Base-by-base conservation (phyloP, 768 basidiomycete genomes). In the Fomitopsis serialis region DNA sequence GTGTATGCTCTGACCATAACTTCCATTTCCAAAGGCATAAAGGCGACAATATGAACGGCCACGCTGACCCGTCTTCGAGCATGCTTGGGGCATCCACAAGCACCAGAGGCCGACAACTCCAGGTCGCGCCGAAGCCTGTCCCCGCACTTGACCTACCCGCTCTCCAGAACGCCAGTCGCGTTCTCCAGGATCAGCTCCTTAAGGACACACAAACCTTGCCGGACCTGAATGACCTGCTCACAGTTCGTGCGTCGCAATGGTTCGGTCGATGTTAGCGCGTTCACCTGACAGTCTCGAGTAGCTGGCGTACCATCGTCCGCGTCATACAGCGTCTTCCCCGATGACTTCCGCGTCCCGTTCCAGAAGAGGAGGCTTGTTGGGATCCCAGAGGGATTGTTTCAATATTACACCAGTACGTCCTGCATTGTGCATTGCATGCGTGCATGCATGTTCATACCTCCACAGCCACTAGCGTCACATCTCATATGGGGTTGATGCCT, bases 401-500 rank as follows among this genome's bases (percentile, higher is more conserved):
- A 89, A 62, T 85, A 86, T 63, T 90, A 86, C 66, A 83, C 85
- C 60, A 82, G 89, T 88, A 48, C 49, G 57, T 52, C 29, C 37
- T n/a, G 22, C 22, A 4, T 7, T 19, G 37, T 23, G 37, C 13
- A 42, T 27, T 35, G 56, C 42, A 42, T n/a, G 24, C 37, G 21
- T 36, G 25, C 49, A 44, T 59, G 48, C 63, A 63, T 42, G 52
- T 42, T 53, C 56, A 40, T 58, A 35, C 40, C 32, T 17, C 47
- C 49, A 25, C 64, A 91, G 89, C 77, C 52, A 77, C 81, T 34
- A 84, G 74, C 62, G 80, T 87, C 50, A 81, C 81, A 23, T 84
- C 89, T 17, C 85, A 89, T 63, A 88, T 97, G 87, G 95, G 95
- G 10, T 70, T 99, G 50, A 80, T 98, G 66, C 85, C 93, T 23